These are phyloP conservation scores for Anthracocystis panici-leucophaei DNA, from an alignment of 1,284 basidiomycete genomes.

Conservation along the genomic window DNA sequence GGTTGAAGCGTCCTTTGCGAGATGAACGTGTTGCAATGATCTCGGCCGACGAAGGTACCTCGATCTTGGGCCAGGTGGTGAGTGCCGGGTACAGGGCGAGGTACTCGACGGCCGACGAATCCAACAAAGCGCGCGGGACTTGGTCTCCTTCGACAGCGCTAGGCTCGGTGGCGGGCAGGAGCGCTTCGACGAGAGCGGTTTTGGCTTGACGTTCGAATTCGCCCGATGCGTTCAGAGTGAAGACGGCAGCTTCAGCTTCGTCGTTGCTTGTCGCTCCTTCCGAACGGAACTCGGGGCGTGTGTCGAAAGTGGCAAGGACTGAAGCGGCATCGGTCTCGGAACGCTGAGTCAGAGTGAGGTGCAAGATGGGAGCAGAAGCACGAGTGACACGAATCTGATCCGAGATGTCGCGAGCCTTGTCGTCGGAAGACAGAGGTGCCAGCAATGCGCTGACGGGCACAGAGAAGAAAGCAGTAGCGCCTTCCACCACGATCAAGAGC, in stretches of 20 bases:
- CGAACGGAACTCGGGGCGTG: conserved; percentile 35
- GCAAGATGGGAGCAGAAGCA: conserved; percentile 50
- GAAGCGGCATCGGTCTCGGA: conserved; percentile 4
- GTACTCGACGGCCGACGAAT: conserved; percentile 38
- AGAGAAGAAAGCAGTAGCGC: conserved; percentile 58
- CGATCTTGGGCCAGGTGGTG: conserved; percentile 62
- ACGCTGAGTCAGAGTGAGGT: conserved; percentile 20
- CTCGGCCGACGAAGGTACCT: conserved; percentile 49
- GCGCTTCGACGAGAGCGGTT: conserved; percentile 19
- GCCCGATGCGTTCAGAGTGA: conserved; percentile 16
- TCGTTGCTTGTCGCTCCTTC: conserved; percentile 8
- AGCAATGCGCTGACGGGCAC: conserved; percentile 40
- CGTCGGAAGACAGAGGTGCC: conserved; percentile 13
- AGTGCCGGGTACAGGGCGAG: conserved; percentile 55
- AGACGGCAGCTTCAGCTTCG: conserved; percentile 25
- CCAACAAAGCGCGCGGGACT: conserved; percentile 25
- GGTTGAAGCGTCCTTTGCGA: conserved; percentile 41
- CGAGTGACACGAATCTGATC: conserved; percentile 28
- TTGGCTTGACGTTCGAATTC: conserved; percentile 23
- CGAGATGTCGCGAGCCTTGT: conserved; percentile 36
- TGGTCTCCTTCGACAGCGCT: conserved; percentile 9
- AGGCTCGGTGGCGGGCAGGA: conserved; percentile 30
- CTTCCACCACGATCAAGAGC: conserved; percentile 57
- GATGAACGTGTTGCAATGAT: conserved; percentile 50
- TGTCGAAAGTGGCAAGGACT: conserved; percentile 42